These are phyloP conservation scores for Gaeumannomyces tritici DNA, from an alignment of 2,329 filamentous ascomycete genomes.

Conservation along the genomic window DNA sequence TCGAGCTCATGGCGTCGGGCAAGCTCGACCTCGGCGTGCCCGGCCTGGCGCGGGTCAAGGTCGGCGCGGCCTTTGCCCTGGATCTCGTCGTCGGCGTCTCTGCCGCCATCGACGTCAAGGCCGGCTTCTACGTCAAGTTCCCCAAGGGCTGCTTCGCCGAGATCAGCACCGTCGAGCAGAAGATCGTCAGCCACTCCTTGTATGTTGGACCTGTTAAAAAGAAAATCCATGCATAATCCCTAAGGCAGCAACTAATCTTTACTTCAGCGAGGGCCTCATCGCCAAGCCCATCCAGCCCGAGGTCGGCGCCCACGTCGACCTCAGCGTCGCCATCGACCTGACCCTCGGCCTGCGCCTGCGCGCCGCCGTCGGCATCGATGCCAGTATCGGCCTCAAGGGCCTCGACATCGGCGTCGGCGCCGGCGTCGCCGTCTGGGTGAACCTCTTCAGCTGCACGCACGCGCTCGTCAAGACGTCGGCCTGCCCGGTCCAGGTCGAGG, in stretches of 20 bases:
- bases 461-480: constrained; percentile 9
- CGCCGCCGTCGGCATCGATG: constrained; percentile 13
- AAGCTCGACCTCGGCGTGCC: constrained; percentile 13
- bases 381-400: constrained; percentile 14
- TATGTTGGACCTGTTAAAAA: neutral
- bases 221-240: too few relatives aligned
- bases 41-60: constrained; percentile 12
- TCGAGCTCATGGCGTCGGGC: constrained; percentile 13
- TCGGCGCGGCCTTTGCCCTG: constrained; percentile 17
- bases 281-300: constrained; percentile 14
- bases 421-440: constrained; percentile 18
- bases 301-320: constrained; percentile 13
- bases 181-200: constrained; percentile 14
- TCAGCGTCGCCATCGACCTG: constrained; percentile 14
- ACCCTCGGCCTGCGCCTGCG: constrained; percentile 18
- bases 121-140: constrained; percentile 17
- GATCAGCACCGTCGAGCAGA: constrained; percentile 15
- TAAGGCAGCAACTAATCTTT: neutral
- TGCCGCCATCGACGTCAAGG: constrained; percentile 15
- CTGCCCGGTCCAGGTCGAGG: constrained; percentile 10
- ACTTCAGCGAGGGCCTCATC: constrained; percentile 10
- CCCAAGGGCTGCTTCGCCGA: constrained; percentile 16
- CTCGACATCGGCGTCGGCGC: constrained; percentile 15
- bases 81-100: constrained; percentile 17
- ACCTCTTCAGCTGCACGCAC: constrained; percentile 20